phyloP scores from a whole-genome alignment of 176 grass and related monocot genomes.

The Eragrostis nindensis region DNA sequence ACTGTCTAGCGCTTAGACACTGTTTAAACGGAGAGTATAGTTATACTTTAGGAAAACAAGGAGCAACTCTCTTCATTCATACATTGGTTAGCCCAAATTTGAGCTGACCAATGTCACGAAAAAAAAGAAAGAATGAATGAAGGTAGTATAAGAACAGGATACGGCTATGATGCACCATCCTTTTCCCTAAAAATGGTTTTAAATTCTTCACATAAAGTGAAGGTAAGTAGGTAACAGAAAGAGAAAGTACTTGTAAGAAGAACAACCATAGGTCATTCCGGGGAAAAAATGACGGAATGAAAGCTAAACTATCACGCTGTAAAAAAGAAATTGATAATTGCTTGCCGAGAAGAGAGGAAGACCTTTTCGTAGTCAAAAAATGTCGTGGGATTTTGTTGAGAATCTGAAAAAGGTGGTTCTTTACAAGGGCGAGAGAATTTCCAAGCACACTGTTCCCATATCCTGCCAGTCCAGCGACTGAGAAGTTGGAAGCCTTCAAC shows the following conservation, averaged over 20 bases:
- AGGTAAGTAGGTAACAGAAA: not conserved
- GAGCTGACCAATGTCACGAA: too few relatives aligned
- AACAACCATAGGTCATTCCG: not conserved
- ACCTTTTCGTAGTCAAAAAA: conserved; percentile 99
- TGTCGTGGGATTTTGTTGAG: conserved; percentile 59
- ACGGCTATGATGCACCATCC: not conserved
- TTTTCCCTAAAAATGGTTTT: conserved; percentile 15
- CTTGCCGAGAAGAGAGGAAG: conserved; percentile 25
- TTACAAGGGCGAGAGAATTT: conserved; percentile 96
- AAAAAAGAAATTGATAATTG: conserved; percentile 15
- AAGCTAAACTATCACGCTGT: not conserved
- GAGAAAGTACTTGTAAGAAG: conserved; percentile 13
- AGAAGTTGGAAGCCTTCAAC: conserved; percentile 99
- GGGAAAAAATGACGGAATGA: conserved; percentile 11
- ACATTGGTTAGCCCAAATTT: too few relatives aligned
- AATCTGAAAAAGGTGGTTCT: conserved; percentile 73
- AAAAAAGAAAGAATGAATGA: too few relatives aligned
- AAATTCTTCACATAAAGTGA: not conserved
- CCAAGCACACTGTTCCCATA: conserved; percentile 99
- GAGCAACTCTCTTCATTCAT: too few relatives aligned
- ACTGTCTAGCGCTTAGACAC: too few relatives aligned
- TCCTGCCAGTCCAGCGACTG: conserved; percentile 88
- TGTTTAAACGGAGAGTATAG: too few relatives aligned
- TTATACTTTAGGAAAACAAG: too few relatives aligned
- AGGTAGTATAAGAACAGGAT: not conserved